Percentiles rank a stretch among this genome's conserved stretches.
Evolutionary conservation across 768 basidiomycete species (phyloP).

Genomic region (Boletus sp.): DNA sequence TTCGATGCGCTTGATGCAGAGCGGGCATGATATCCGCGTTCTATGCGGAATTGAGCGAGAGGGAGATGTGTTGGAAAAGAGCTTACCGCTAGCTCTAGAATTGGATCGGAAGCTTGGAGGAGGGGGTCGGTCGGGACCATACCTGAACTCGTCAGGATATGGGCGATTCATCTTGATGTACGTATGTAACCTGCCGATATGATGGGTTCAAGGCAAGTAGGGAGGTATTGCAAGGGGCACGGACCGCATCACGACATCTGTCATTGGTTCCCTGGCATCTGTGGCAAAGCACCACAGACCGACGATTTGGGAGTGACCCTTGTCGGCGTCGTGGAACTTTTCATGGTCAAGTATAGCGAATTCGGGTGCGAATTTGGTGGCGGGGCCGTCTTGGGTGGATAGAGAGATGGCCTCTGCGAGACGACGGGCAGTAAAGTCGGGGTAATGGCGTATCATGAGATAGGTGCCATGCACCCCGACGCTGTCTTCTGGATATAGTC

Average conservation of each 20-base stretch:
- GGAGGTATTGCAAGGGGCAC: slow-evolving; percentile 14
- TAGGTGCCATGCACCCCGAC: slow-evolving; percentile 58
- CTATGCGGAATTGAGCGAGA: slow-evolving; percentile 16
- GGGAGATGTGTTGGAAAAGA: background rate
- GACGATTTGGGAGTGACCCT: slow-evolving; percentile 57
- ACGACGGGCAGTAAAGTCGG: slow-evolving; percentile 58
- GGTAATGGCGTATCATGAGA: slow-evolving; percentile 72
- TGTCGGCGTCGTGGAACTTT: slow-evolving; percentile 44
- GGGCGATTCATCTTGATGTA: slow-evolving; percentile 64
- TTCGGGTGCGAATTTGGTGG: slow-evolving; percentile 49
- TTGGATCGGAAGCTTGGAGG: slow-evolving; percentile 48
- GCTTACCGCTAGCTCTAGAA: slow-evolving; percentile 31
- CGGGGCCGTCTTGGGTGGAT: slow-evolving; percentile 28
- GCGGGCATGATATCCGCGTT: slow-evolving; percentile 27
- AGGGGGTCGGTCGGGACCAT: slow-evolving; percentile 65
- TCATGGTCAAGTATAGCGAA: slow-evolving; percentile 46
- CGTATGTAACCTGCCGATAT: slow-evolving; percentile 50
- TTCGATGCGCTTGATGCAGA: slow-evolving; percentile 35
- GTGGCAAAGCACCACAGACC: slow-evolving; percentile 77
- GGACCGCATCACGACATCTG: slow-evolving; percentile 68
- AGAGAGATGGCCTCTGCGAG: slow-evolving; percentile 34
- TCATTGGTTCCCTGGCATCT: slow-evolving; percentile 68
- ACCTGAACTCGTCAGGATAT: slow-evolving; percentile 72
- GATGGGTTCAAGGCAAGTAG: background rate
- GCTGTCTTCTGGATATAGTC: slow-evolving; percentile 76